These are phyloP conservation scores for Wilhelminamyces savonicus DNA, from an alignment of 805 yeast genomes.

Conservation along the genomic window DNA sequence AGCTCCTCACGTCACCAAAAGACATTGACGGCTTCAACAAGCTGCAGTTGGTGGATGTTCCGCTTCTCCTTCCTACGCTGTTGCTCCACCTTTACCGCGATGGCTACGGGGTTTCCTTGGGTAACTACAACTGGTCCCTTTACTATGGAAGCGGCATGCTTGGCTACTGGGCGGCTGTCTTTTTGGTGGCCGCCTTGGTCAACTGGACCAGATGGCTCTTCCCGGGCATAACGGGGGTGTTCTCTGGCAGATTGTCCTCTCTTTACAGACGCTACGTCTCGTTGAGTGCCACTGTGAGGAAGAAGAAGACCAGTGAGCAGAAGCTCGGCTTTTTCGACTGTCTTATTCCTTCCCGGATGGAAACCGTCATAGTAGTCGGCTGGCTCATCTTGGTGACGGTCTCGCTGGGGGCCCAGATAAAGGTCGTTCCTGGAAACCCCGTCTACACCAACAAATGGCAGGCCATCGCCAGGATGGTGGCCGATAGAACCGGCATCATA, in stretches of 20 bases:
- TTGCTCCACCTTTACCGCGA: conserved; percentile 7
- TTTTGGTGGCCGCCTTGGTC: conserved; percentile 33
- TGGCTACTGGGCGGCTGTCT: conserved; percentile 43
- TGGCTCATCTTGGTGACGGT: neutral
- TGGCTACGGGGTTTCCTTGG: conserved; percentile 12
- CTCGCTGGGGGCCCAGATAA: neutral
- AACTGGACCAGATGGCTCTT: conserved; percentile 36
- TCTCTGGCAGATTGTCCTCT: conserved; percentile 9
- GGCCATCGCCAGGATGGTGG: too few species aligned
- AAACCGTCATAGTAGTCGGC: conserved; percentile 1
- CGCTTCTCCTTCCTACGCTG: conserved; percentile 16
- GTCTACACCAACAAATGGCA: too few species aligned
- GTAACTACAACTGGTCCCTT: conserved; percentile 17
- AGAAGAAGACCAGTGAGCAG: conserved; percentile 4
- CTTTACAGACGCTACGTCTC: conserved; percentile 14
- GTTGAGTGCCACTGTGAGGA: conserved; percentile 11
- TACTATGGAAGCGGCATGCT: conserved; percentile 33
- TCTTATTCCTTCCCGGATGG: conserved; percentile 4
- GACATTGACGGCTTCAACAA: conserved; percentile 20
- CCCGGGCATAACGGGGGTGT: conserved; percentile 22
- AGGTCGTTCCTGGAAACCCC: neutral
- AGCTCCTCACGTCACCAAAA: too few species aligned
- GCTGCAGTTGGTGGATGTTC: conserved; percentile 10
- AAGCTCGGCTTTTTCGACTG: conserved; percentile 2
- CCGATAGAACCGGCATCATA: neutral